Evolutionary conservation across 2,329 filamentous ascomycete species (phyloP).

Genomic region (Xylaria arbuscula): DNA sequence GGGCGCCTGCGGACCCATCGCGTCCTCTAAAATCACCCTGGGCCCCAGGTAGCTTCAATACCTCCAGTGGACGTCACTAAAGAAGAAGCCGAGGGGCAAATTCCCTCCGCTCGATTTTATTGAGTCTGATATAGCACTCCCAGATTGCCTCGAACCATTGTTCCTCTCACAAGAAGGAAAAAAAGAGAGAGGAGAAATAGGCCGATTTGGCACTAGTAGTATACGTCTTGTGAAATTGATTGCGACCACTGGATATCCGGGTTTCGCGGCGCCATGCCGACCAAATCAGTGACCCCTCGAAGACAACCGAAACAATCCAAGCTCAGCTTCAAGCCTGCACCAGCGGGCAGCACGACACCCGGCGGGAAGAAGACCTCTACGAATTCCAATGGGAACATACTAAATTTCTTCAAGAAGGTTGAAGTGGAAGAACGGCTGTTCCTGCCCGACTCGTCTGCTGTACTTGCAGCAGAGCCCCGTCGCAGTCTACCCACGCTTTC

Average conservation of each 20-base stretch:
- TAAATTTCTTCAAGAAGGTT: slow-evolving; percentile 80
- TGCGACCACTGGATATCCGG: slow-evolving; percentile 11
- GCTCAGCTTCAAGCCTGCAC: slow-evolving; percentile 46
- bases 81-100: slow-evolving; percentile 44
- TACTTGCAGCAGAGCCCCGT: slow-evolving; percentile 11
- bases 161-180: not conserved
- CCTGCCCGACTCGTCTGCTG: slow-evolving; percentile 49
- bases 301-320: slow-evolving; percentile 45
- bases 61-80: slow-evolving; percentile 35
- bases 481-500: slow-evolving; percentile 12
- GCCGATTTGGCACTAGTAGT: not conserved
- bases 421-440: slow-evolving; percentile 71
- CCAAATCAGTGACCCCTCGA: slow-evolving; percentile 43
- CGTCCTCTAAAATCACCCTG: slow-evolving; percentile 38
- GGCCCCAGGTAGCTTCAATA: not conserved
- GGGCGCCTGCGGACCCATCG: slow-evolving; percentile 35
- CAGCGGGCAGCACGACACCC: slow-evolving; percentile 42
- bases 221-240: slow-evolving; percentile 2
- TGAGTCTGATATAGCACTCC: not conserved
- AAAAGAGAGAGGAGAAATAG: not conserved
- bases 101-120: not conserved
- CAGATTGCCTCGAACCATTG: not conserved
- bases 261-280: slow-evolving; percentile 36
- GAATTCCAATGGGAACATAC: slow-evolving; percentile 76
- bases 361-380: slow-evolving; percentile 52